A percentile compares a stretch with the other conserved stretches of the same genome.
Conservation (phyloP, 805 yeast genomes). For the Yamadazyma paraphyllophila region DNA sequence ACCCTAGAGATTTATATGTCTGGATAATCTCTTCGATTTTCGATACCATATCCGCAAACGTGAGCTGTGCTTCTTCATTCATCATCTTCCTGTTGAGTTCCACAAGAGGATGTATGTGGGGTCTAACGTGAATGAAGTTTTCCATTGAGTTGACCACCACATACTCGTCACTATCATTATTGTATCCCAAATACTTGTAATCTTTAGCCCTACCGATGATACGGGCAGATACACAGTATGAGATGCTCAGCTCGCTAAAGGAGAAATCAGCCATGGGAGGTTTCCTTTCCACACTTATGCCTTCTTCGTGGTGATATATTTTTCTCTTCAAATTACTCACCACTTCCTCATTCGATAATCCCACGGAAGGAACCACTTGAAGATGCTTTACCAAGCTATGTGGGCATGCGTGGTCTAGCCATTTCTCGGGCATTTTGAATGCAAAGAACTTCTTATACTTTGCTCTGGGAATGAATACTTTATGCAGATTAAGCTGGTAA, state of each 20-base stretch:
- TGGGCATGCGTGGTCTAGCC: constrained; percentile 34
- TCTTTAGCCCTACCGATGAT: constrained; percentile 37
- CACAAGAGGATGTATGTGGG: constrained; percentile 22
- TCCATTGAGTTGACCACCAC: constrained; percentile 30
- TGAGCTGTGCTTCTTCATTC: constrained; percentile 32
- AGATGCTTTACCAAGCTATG: constrained; percentile 37
- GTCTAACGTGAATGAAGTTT: constrained; percentile 25
- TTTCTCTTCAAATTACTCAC: constrained; percentile 18
- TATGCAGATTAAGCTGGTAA: constrained; percentile 22
- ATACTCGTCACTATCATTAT: constrained; percentile 18
- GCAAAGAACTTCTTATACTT: constrained; percentile 41
- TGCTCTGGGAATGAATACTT: constrained; percentile 28
- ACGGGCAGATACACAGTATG: constrained; percentile 35
- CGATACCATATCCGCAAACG: constrained; percentile 26
- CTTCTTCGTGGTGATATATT: constrained; percentile 5
- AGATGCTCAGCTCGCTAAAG: constrained; percentile 27
- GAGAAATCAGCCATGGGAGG: constrained; percentile 24
- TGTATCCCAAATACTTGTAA: constrained; percentile 20
- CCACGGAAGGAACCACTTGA: constrained; percentile 36
- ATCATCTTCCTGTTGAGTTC: constrained; percentile 30
- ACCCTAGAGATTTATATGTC: constrained; percentile 19
- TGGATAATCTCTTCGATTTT: constrained; percentile 28
- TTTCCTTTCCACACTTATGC: constrained; percentile 9
- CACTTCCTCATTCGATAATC: constrained; percentile 30
- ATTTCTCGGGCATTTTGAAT: constrained; percentile 36